These are phyloP conservation scores for Pulveroboletus sp. DNA, from an alignment of 768 basidiomycete genomes.

Conservation along the genomic window DNA sequence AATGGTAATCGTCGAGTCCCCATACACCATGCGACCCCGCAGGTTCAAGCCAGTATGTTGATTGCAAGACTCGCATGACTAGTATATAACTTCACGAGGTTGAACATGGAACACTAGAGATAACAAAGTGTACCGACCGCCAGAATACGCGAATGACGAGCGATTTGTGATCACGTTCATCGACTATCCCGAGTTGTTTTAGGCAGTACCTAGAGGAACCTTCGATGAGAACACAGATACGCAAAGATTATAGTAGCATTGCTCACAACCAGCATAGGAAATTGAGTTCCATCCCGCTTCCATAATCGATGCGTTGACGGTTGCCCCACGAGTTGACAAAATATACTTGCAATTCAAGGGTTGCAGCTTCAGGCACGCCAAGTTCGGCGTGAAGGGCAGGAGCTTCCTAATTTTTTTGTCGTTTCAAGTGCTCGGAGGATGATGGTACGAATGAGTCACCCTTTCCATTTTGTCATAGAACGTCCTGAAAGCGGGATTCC, in stretches of 20 bases:
- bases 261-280: conserved; percentile 95
- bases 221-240: not conserved
- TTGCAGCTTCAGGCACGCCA: conserved; percentile 50
- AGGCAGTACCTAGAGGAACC: conserved; percentile 66
- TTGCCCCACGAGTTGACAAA: conserved; percentile 91
- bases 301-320: conserved; percentile 89
- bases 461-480: conserved; percentile 82
- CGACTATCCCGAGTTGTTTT: conserved; percentile 60
- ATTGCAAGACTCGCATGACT: conserved; percentile 83
- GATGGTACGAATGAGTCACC: conserved; percentile 35
- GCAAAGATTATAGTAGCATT: not conserved
- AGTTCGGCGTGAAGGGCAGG: conserved; percentile 57
- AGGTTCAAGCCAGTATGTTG: conserved; percentile 95
- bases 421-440: conserved; percentile 1
- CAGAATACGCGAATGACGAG: conserved; percentile 86
- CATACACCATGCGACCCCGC: conserved; percentile 99
- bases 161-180: conserved; percentile 60
- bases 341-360: conserved; percentile 71
- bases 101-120: not conserved
- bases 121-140: conserved; percentile 44
- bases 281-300: conserved; percentile 99
- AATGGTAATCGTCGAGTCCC: conserved; percentile 97
- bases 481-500: conserved; percentile 92
- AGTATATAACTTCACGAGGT: conserved; percentile 54
- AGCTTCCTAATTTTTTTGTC: conserved; percentile 40